Percentiles rank a stretch among this genome's conserved stretches.
These are phyloP conservation scores for Skeletonema grethae DNA, from an alignment of 108 stramenopile species.

Conservation along the genomic window DNA sequence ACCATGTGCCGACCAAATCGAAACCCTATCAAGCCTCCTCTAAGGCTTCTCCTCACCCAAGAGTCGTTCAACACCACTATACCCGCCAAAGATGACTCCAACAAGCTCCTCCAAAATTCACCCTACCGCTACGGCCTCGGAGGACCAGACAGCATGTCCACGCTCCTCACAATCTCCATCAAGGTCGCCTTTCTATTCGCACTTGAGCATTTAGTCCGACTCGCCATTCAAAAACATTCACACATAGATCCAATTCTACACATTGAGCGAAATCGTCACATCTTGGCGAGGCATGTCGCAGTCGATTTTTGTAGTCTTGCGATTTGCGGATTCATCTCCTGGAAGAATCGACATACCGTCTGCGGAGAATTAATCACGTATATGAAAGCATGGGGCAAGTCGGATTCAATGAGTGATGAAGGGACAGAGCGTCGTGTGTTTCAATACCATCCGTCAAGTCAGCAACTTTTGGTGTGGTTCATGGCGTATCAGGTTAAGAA, in stretches of 20 bases:
- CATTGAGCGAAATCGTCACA: constrained; percentile 59
- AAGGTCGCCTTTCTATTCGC: constrained; percentile 29
- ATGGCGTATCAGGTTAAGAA: constrained; percentile 87
- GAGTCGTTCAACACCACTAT: constrained; percentile 24
- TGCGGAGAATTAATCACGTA: constrained; percentile 40
- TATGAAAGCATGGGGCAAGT: neutral
- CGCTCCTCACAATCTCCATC: constrained; percentile 43
- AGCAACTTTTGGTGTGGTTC: constrained; percentile 62
- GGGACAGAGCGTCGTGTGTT: constrained; percentile 63
- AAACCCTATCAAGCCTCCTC: constrained; percentile 1
- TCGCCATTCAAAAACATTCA: constrained; percentile 6
- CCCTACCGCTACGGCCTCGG: constrained; percentile 37
- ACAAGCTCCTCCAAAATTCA: constrained; percentile 18
- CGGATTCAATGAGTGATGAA: constrained; percentile 33
- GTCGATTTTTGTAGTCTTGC: constrained; percentile 63
- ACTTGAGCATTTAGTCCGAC: constrained; percentile 18
- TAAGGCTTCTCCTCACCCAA: constrained; percentile 37
- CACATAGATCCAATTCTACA: constrained; percentile 62
- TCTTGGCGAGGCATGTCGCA: constrained; percentile 81
- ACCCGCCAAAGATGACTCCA: constrained; percentile 24
- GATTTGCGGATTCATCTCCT: constrained; percentile 58
- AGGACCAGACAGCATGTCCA: constrained; percentile 40
- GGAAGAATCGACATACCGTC: constrained; percentile 41
- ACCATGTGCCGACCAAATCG: constrained; percentile 33
- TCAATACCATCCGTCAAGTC: constrained; percentile 60